Base-by-base conservation (phyloP, 192 early-diverging fungal species). In the Spinellus fusiger region DNA sequence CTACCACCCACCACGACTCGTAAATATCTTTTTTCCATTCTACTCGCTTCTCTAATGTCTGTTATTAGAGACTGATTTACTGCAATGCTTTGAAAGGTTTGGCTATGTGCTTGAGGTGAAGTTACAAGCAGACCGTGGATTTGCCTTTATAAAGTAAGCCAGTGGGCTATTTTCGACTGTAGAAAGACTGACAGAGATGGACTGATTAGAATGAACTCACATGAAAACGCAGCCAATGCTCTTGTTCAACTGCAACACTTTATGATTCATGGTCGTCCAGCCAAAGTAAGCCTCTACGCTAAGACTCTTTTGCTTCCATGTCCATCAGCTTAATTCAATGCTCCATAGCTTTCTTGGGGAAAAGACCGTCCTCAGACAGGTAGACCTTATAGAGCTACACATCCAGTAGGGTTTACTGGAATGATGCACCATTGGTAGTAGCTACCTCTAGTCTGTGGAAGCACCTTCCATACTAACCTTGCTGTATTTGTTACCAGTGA, bases 91-190 rank as follows among this genome's bases (percentile, higher is more conserved):
- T 79, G 85, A 88, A 65, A 72, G 71, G 23, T 94, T 77, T 66
- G 93, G 93, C 8, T 86, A 76, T 64, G 80, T 93, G 27, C 72
- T 85, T 18, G 92, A 93, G 61, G 66, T 93, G 47, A 85, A 89
- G 49, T 68, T 96, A 65, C 93, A 93, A 71, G 79, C 82, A n/a
- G 94, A 94, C 48, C 89, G 90, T 62, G 94, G 94, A 13, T 96
- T 88, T 67, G 93, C 88, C 9, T 96, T 96, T 75, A 80, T 94
- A 61, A 92, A 91, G 85, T 86, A 70, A 5, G 37, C 15, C 9
- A 16, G 38, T 16, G 29, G 7, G 23, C n/a, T 18, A 10, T 16
- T 33, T 32, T 23, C 35, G 5, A 12, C 15, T 18, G 5, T 5
- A n/a, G 22, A 35, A 18, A 29, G 22, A 28, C 28, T 47, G 20